Base-by-base conservation (phyloP, 2,329 filamentous ascomycete genomes). In the Leptographium flavum region DNA sequence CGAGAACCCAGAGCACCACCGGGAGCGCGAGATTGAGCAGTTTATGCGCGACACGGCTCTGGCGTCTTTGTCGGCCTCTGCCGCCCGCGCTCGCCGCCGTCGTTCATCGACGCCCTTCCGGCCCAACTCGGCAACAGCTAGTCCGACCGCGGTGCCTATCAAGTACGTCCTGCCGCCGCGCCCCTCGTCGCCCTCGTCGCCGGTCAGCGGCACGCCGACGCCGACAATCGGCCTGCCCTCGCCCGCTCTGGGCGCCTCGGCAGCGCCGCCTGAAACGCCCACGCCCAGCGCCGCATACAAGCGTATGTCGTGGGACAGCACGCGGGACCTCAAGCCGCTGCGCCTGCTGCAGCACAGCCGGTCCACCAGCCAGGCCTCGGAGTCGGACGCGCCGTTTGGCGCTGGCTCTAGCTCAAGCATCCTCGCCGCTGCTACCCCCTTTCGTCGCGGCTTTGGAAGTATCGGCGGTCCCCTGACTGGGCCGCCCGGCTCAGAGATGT, bases 311-410 rank as follows among this genome's bases (percentile, higher is more conserved):
- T 80, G 76, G 76, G 76, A 79, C 38, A 74, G 63, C 51, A 71
- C 70, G 17, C 74, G 74, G 45, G 86, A 92, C 57, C 81, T 88
- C 55, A 80, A 83, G 53, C 88, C 88, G 0, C 65, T 95, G 9
- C 90, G 84, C 61, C 77, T 94, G 21, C 76, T 94, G 7, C 84
- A 93, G 59, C 78, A 66, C 51, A 66, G 65, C 4, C 64, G 68
- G 9, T 51, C 56, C 4, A 48, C 41, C 19, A 50, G 51, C 14
- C 50, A 54, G 37, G 55, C 61, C 6, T 53, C 39, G 33, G 23
- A 30, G 21, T 30, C 17, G 17, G 23, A 39, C 22, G 23, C 28
- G 37, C 5, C 28, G 9, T 14, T n/a, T 13, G 27, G 27, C 38
- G 8, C 11, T 30, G 11, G 15, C 27, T 6, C 10, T 17, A 27